Evolutionary conservation across 129 eudicot species (phyloP), one percentile per base, ranked within the genome.

Genomic region (Chrysanthemum lavandulifolium): DNA sequence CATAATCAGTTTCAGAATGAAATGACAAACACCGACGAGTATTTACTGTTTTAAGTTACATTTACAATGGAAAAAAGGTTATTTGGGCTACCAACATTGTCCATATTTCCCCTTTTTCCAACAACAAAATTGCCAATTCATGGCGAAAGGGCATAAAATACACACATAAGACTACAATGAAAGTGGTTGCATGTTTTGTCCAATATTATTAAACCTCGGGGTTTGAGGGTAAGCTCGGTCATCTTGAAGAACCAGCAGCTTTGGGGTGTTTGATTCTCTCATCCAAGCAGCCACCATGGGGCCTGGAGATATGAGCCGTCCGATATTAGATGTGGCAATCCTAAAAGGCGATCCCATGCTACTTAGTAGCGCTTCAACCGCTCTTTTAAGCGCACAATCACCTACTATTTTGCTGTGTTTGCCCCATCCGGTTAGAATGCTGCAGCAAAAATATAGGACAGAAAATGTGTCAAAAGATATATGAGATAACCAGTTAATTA

Each of bases 351-450:
- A 89, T 10, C 91, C 94, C 63, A 94, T 90, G 84, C 88, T 73
- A 15, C 54, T 60, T 3, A 94, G 84, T 15, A 90, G 87, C 8
- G 88, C 89, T 76, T 94, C 99, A 13, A 94, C 64, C 13, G 99
- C 88, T 69, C 94, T 84, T 69, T 84, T 94, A 31, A 94, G 89
- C 0, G 99, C 86, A 12, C 97, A 93, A 15, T 94, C 99, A 5
- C 99, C 99, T 13, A 86, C 88, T 23, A 94, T 89, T 75, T 94
- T 94, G 86, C 99, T 94, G 82, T 94, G 99, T 40, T 94, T 94
- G 58, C 99, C 99, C 99, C 99, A 94, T 43, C 99, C 99, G 1
- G 99, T 94, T 71, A 94, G 69, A 61, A 94, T 94, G 81, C 99
- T 94, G 97, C 74, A 72, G 25, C 63, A 12, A 75, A 36, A 51